phyloP scores from a whole-genome alignment of 495 filamentous ascomycete species.

The Aspergillus taichungensis region DNA sequence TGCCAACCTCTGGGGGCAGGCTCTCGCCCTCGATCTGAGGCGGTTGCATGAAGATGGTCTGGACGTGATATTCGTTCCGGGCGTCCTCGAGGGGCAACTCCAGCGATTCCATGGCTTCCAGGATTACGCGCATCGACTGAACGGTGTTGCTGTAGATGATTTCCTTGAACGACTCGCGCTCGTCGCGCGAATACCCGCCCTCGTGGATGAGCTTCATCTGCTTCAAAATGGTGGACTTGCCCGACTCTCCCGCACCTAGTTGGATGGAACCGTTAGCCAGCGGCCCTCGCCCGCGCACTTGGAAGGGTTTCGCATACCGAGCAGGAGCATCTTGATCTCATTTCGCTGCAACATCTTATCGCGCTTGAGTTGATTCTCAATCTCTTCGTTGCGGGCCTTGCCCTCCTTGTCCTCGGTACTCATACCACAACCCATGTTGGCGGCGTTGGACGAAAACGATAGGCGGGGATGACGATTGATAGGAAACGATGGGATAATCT shows the following conservation, averaged over 20 bases:
- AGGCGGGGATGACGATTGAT: slow-evolving; percentile 5
- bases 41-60: slow-evolving; percentile 94
- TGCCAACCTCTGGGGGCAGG: slow-evolving; percentile 87
- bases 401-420: slow-evolving; percentile 99
- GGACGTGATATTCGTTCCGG: slow-evolving; percentile 84
- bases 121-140: slow-evolving; percentile 91
- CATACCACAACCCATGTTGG: slow-evolving; percentile 98
- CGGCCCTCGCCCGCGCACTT: neutral
- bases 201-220: slow-evolving; percentile 79
- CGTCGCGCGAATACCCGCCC: slow-evolving; percentile 48
- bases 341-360: slow-evolving; percentile 94
- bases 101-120: slow-evolving; percentile 92
- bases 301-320: slow-evolving; percentile 54
- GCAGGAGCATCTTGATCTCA: slow-evolving; percentile 98
- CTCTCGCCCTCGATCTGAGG: slow-evolving; percentile 93
- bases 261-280: slow-evolving; percentile 8
- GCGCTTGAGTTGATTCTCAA: slow-evolving; percentile 93
- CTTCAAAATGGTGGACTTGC: slow-evolving; percentile 98
- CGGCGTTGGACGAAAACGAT: slow-evolving; percentile 21
- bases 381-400: slow-evolving; percentile 98
- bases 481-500: slow-evolving; percentile 6
- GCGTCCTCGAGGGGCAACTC: slow-evolving; percentile 83
- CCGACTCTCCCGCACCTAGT: slow-evolving; percentile 95
- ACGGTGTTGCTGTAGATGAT: slow-evolving; percentile 98
- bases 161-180: slow-evolving; percentile 66